phyloP scores from a whole-genome alignment of 1,284 basidiomycete genomes.

The Clitocybe nebularis region DNA sequence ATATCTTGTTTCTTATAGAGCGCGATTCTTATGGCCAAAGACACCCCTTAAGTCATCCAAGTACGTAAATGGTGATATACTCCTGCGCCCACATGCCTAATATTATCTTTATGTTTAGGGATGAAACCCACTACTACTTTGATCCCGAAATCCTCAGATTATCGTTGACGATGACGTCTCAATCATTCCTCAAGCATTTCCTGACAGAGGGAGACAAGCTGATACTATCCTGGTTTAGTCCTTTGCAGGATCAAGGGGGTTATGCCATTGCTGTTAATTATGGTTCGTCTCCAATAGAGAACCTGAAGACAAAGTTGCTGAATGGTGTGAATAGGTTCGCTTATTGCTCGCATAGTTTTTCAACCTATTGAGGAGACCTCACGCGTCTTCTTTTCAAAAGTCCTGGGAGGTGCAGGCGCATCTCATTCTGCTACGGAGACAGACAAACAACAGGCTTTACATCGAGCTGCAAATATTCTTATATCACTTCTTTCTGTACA shows the following conservation, averaged over 20 bases:
- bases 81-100: too few species aligned
- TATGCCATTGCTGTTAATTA: constrained; percentile 95
- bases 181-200: constrained; percentile 90
- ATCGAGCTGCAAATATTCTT: constrained; percentile 39
- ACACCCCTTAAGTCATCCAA: constrained; percentile 4
- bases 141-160: constrained; percentile 53
- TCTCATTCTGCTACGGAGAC: constrained; percentile 16
- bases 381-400: constrained; percentile 82
- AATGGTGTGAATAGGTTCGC: constrained; percentile 58
- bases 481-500: constrained; percentile 67
- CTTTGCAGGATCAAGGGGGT: constrained; percentile 84
- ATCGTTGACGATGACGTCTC: constrained; percentile 77
- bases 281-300: too few species aligned
- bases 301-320: too few species aligned
- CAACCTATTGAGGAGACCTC: constrained; percentile 92
- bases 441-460: constrained; percentile 17
- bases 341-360: constrained; percentile 87
- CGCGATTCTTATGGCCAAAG: constrained; percentile 22
- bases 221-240: constrained; percentile 78
- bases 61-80: too few species aligned
- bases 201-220: constrained; percentile 96
- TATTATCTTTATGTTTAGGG: too few species aligned
- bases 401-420: constrained; percentile 35
- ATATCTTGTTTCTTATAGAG: constrained; percentile 33
- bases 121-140: constrained; percentile 29